Evolutionary conservation across 202 grass and related monocot genomes (phyloP).

Genomic region (Zizania palustris): DNA sequence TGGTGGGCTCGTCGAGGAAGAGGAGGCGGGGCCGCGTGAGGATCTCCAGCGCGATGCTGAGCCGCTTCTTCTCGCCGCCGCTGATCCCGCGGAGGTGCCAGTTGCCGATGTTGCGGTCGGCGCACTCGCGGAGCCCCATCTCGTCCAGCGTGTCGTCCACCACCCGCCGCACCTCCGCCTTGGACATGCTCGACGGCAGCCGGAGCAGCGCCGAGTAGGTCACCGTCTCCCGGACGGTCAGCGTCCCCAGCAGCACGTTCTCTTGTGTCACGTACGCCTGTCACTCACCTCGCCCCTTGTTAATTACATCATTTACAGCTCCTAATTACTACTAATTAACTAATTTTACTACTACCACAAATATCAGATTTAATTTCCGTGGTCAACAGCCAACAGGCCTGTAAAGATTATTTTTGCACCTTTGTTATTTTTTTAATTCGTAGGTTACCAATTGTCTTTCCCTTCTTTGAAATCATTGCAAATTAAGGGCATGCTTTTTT

Average conservation of each 20-base stretch:
- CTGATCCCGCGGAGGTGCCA: constrained; percentile 96
- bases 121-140: constrained; percentile 92
- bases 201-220: constrained; percentile 91
- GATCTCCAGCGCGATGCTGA: constrained; percentile 94
- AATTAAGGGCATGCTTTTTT: too few species aligned
- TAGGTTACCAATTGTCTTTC: too few species aligned
- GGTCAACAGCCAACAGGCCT: too few species aligned
- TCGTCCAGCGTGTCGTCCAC: constrained; percentile 77
- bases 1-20: constrained; percentile 95
- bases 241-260: constrained; percentile 82
- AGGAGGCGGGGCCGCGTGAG: constrained; percentile 81
- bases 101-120: constrained; percentile 70
- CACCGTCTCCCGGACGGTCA: constrained; percentile 83
- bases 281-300: too few species aligned
- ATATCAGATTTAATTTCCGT: too few species aligned
- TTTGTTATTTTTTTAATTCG: too few species aligned
- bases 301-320: not conserved
- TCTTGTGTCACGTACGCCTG: constrained; percentile 98
- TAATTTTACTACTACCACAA: too few species aligned
- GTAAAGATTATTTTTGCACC: too few species aligned
- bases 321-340: too few species aligned
- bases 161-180: constrained; percentile 55
- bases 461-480: too few species aligned
- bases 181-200: constrained; percentile 65
- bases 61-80: constrained; percentile 93